Percentiles rank a stretch among this genome's conserved stretches.
Conservation (phyloP, 129 eudicot genomes). For the Solidago caesia region DNA sequence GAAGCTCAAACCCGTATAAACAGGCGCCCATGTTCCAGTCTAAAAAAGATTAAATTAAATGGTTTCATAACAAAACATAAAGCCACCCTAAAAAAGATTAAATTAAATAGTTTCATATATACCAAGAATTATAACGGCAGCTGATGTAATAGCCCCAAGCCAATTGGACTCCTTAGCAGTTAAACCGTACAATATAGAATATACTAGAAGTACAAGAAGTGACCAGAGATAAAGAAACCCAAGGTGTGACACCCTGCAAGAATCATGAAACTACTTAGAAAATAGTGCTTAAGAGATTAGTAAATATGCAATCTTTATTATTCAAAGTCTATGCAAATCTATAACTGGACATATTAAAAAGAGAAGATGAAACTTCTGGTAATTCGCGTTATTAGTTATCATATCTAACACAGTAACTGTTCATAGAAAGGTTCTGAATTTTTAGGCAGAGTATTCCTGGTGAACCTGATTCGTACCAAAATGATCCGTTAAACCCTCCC, state of each 20-base stretch:
- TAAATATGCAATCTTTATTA: neutral
- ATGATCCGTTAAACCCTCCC: neutral
- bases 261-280: neutral
- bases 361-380: neutral
- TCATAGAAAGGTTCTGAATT: neutral
- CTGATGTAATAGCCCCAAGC: slow-evolving; percentile 97
- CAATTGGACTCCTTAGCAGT: slow-evolving; percentile 92
- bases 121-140: slow-evolving; percentile 97
- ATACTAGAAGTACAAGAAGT: slow-evolving; percentile 82
- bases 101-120: slow-evolving; percentile 4
- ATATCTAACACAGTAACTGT: neutral
- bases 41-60: slow-evolving; percentile 22
- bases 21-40: slow-evolving; percentile 99
- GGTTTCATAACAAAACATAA: slow-evolving; percentile 3
- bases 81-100: neutral
- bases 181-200: slow-evolving; percentile 84
- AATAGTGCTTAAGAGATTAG: neutral
- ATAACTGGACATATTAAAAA: neutral
- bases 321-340: neutral
- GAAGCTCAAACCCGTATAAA: slow-evolving; percentile 94
- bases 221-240: slow-evolving; percentile 90
- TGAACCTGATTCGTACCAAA: neutral
- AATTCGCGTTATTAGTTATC: neutral
- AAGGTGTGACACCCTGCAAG: slow-evolving; percentile 87
- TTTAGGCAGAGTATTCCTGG: neutral